These are phyloP conservation scores for Ustilago shanxiensis DNA, from an alignment of 1,284 basidiomycete genomes.

Conservation along the genomic window DNA sequence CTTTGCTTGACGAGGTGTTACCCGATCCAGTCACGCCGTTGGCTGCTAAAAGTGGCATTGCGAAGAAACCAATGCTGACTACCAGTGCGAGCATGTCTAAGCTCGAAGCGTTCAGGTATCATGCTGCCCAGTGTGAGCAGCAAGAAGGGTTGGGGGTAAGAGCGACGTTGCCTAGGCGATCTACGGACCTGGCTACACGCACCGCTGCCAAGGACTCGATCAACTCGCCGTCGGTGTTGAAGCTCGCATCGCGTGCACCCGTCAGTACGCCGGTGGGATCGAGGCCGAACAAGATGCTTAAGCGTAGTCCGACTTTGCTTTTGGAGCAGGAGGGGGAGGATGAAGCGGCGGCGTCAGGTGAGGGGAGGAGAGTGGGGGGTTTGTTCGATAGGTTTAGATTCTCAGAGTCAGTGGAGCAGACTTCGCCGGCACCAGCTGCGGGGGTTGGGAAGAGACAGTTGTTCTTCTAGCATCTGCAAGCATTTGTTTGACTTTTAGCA, in stretches of 20 bases:
- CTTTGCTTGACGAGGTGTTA: slow-evolving; percentile 15
- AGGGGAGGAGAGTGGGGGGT: not conserved
- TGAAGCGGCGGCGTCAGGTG: not conserved
- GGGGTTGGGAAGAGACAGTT: not conserved
- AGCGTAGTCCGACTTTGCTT: slow-evolving; percentile 33
- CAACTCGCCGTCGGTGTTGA: slow-evolving; percentile 25
- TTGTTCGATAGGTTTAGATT: slow-evolving; percentile 40
- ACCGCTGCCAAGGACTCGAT: not conserved
- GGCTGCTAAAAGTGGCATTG: not conserved
- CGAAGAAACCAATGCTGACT: slow-evolving; percentile 17
- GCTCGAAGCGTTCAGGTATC: slow-evolving; percentile 45
- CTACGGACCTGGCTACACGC: slow-evolving; percentile 1
- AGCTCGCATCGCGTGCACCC: slow-evolving; percentile 5
- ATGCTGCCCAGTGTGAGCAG: not conserved
- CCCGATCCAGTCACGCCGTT: slow-evolving; percentile 30
- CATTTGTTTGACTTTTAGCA: not conserved
- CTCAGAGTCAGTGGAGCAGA: not conserved
- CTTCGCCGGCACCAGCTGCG: not conserved
- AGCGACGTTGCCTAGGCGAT: slow-evolving; percentile 11
- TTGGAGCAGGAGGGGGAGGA: slow-evolving; percentile 11
- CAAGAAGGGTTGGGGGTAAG: not conserved
- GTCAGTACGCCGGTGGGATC: not conserved
- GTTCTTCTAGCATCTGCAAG: slow-evolving; percentile 1
- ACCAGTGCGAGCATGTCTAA: slow-evolving; percentile 44
- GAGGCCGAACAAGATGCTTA: slow-evolving; percentile 31